Percentiles rank a stretch among this genome's conserved stretches.
phyloP scores from a whole-genome alignment of 1,139 yeast species.

The Suhomyces taliae region DNA sequence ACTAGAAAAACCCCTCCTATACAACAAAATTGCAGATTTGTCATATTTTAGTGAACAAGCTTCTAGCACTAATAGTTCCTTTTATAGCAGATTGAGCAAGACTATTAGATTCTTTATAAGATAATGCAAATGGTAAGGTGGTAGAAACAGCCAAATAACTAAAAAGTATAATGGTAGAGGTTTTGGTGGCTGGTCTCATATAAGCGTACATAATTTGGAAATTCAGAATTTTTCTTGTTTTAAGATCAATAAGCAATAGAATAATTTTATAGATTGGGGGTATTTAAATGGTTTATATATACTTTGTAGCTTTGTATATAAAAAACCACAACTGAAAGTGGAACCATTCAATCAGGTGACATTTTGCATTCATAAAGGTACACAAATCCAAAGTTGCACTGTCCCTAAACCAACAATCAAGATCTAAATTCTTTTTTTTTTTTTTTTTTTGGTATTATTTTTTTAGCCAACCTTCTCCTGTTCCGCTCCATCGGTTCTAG shows the following conservation, averaged over 20 bases:
- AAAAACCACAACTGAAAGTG: slow-evolving; percentile 9
- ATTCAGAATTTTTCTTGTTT: no score
- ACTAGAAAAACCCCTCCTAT: no score
- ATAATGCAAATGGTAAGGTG: slow-evolving; percentile 43
- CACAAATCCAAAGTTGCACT: slow-evolving; percentile 4
- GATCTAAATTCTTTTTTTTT: no score
- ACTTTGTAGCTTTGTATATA: background rate
- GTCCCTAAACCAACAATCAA: background rate
- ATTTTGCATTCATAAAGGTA: slow-evolving; percentile 1
- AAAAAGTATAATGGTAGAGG: slow-evolving; percentile 32
- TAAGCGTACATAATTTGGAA: slow-evolving; percentile 3
- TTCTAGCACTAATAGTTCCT: slow-evolving; percentile 39
- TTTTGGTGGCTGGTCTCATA: slow-evolving; percentile 9
- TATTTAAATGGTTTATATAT: slow-evolving; percentile 5
- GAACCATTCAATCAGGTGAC: slow-evolving; percentile 12
- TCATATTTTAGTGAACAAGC: slow-evolving; percentile 41
- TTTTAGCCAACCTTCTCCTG: no score
- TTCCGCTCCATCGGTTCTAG: no score
- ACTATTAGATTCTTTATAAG: slow-evolving; percentile 38
- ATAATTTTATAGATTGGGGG: background rate
- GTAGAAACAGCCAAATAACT: slow-evolving; percentile 44
- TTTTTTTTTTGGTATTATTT: no score
- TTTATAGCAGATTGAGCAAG: slow-evolving; percentile 23
- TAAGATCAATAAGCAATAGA: no score
- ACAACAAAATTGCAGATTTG: background rate